Evolutionary conservation across 1,284 basidiomycete species (phyloP), one percentile per base, ranked within the genome.

Genomic region (Vanrija sp.): DNA sequence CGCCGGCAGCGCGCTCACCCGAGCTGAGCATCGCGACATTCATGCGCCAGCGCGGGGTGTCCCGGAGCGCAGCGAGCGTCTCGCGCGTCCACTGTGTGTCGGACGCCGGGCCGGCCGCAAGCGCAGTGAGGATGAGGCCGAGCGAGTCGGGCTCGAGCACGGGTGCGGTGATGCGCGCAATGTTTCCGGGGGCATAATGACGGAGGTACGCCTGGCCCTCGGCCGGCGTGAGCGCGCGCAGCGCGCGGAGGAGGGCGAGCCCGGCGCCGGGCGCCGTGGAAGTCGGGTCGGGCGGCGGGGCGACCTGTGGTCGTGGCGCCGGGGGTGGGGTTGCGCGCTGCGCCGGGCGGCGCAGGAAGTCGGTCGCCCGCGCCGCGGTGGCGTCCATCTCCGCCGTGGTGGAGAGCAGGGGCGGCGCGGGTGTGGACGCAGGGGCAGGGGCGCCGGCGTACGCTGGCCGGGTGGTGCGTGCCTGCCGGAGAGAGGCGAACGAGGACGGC

Each of bases 121-220:
- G 44, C 1, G 64, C 60, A 1, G 58, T 9, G 6, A 72, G 57
- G 9, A 75, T 49, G 34, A 63, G 21, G 1, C 65, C 73, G 6
- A 75, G 56, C 10, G 57, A 58, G 53, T 76, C 74, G 0, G 74
- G 74, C 48, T 75, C 73, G 12, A 76, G 58, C 4, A 73, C 61
- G 7, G 58, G 51, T 9, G 53, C 58, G 6, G 71, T 49, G 26
- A 73, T 67, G 6, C 34, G 58, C 3, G 62, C 43, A 8, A 72
- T 47, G 34, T 61, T 57, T 12, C 3, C 40, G 4, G 71, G 52
- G 6, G 65, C 58, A 39, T 69, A 69, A 45, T 65, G 53, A 8
- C 54, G 44, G 16, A 60, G 55, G 47, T 48, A 57, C 42, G 63
- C 15, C 54, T 50, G 18, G 44, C 50, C 40, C 46, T 40, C 15